Evolutionary conservation across 148 eudicot species (phyloP).

Genomic region (Chenopodium berlandieri): DNA sequence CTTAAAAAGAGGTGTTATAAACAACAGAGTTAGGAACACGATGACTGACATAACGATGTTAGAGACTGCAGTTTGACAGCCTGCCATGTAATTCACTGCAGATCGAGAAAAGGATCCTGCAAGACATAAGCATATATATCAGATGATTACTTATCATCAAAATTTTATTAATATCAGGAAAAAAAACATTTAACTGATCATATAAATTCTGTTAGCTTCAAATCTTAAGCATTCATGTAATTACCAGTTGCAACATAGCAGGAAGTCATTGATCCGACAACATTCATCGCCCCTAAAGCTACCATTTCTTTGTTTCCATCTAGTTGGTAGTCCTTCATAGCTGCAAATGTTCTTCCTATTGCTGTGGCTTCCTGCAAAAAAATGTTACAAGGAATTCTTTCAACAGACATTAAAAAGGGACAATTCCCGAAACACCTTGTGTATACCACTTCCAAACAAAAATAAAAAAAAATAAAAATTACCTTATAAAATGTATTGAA

Average conservation of each 20-base stretch:
- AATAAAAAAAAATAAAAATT: too few species aligned
- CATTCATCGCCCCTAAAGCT: conserved; percentile 61
- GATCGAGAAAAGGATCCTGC: conserved; percentile 95
- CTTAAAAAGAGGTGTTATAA: conserved; percentile 65
- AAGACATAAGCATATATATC: not conserved
- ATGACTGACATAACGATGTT: conserved; percentile 74
- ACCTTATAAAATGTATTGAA: too few species aligned
- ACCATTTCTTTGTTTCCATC: conserved; percentile 80
- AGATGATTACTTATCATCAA: not conserved
- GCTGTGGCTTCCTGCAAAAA: conserved; percentile 62
- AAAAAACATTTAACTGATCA: not conserved
- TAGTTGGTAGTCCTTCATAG: conserved; percentile 58
- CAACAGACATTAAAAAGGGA: not conserved
- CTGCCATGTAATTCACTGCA: conserved; percentile 91
- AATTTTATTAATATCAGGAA: not conserved
- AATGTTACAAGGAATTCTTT: not conserved
- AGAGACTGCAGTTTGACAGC: conserved; percentile 81
- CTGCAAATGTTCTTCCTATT: conserved; percentile 65
- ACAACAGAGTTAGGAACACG: conserved; percentile 58
- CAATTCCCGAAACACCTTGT: not conserved
- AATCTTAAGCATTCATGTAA: not conserved
- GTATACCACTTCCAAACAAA: not conserved
- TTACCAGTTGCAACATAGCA: conserved; percentile 70
- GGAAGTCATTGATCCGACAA: conserved; percentile 66
- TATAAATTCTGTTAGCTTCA: not conserved